Base-by-base conservation (phyloP, 2,329 filamentous ascomycete species). In the Aspergillus spinulosporus region DNA sequence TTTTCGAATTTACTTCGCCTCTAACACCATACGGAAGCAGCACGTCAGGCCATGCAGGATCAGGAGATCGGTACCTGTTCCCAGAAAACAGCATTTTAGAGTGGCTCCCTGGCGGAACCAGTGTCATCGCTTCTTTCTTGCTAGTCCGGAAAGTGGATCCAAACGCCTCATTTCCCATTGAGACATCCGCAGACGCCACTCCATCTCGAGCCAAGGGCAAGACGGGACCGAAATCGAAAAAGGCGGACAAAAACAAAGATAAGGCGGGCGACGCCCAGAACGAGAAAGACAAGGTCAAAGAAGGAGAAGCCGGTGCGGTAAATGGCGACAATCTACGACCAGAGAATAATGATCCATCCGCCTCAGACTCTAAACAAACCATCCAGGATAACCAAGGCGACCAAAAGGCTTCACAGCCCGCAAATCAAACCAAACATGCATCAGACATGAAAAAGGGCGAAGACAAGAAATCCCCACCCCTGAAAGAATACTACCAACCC, bases 401-500 rank as follows among this genome's bases (percentile, higher is more conserved):
- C 15, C 39, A 46, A 31, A 54, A 56, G 29, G 11, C 49, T 12
- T 26, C 29, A n/a, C 21, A 34, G 15, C 28, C n/a, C 8, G 8
- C 47, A 3, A 21, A 34, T n/a, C 2, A 29, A 26, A 44, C 29
- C 36, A 59, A 44, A 50, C 4, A 43, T 21, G 37, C 55, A 36
- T 12, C n/a, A 7, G 53, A 60, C 12, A 28, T 39, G 28, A 56
- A 56, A 32, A 32, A 14, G n/a, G 39, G n/a, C 9, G 58, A 60
- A 44, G 43, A 46, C 31, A 64, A 62, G 29, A 55, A 66, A 32
- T 21, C 59, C 36, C 48, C 62, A 15, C 65, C 62, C 11, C 54
- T 74, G 3, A 76, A 75, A 59, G 77, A 78, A 59, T 80, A 78
- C 62, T 80, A 78, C 65, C 77, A 80, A 62, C 78, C 78, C 11